Evolutionary conservation across 352 stramenopile species (phyloP).

Genomic region (Phytopythium vexans): DNA sequence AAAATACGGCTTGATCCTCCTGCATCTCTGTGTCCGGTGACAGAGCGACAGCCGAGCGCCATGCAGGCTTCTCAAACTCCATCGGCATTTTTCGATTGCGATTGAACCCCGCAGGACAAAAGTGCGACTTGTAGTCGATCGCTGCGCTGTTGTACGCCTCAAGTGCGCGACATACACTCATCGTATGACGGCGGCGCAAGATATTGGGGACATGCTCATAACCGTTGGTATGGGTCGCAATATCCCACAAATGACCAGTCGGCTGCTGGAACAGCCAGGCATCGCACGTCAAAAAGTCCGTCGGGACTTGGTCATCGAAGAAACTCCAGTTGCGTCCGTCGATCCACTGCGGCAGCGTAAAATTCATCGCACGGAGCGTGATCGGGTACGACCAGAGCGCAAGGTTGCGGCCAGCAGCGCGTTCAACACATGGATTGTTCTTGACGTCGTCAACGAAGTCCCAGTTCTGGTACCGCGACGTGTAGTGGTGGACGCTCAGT

Average conservation of each 20-base stretch:
- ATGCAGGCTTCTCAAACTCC: constrained; percentile 36
- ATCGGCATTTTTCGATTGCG: constrained; percentile 64
- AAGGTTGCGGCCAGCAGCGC: constrained; percentile 22
- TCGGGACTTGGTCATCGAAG: constrained; percentile 50
- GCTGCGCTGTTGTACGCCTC: constrained; percentile 73
- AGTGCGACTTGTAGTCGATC: constrained; percentile 39
- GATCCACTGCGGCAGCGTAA: constrained; percentile 75
- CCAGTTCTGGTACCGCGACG: constrained; percentile 85
- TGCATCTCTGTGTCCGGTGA: constrained; percentile 23
- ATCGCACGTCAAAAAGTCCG: constrained; percentile 71
- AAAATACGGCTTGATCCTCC: constrained; percentile 29
- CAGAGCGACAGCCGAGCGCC: constrained; percentile 47
- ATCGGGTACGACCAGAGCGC: constrained; percentile 72
- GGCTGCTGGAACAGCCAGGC: constrained; percentile 67
- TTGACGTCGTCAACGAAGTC: constrained; percentile 82
- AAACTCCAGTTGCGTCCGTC: constrained; percentile 76
- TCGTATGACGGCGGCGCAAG: constrained; percentile 66
- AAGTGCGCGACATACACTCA: constrained; percentile 65
- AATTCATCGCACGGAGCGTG: constrained; percentile 66
- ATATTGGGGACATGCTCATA: constrained; percentile 80
- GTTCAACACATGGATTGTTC: constrained; percentile 69
- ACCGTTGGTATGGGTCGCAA: constrained; percentile 69
- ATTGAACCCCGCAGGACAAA: constrained; percentile 70
- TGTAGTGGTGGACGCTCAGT: constrained; percentile 76
- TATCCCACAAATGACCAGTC: constrained; percentile 51